Conservation (phyloP, 306 rosid genomes). For the Castanea mollissima region DNA sequence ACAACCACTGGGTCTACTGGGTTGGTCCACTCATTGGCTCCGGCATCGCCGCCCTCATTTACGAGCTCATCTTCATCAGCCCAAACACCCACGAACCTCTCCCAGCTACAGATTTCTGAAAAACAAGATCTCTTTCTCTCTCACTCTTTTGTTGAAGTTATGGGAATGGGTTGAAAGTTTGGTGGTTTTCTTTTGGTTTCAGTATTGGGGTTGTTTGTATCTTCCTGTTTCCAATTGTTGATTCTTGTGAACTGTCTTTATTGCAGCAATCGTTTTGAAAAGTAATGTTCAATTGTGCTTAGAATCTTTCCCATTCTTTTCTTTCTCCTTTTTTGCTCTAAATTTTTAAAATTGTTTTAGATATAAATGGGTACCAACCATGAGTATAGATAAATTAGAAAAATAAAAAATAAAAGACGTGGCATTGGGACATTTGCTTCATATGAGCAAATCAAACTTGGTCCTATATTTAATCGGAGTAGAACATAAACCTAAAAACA, state of each 20-base stretch:
- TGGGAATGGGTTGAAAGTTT: conserved; percentile 8
- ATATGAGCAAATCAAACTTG: no score
- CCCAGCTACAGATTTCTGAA: conserved; percentile 50
- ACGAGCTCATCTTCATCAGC: conserved; percentile 54
- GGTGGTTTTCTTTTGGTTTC: conserved; percentile 21
- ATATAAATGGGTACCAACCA: background rate
- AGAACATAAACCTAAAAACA: background rate
- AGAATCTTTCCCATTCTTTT: background rate
- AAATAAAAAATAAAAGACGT: no score
- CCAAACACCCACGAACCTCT: conserved; percentile 54
- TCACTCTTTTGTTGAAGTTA: background rate
- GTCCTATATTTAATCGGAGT: no score
- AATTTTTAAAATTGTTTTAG: background rate
- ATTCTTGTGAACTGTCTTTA: conserved; percentile 23
- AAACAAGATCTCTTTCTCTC: background rate
- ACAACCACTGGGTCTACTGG: conserved; percentile 82
- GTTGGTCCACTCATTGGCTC: conserved; percentile 62
- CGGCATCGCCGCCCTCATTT: conserved; percentile 58
- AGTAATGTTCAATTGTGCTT: conserved; percentile 7
- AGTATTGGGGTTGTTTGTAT: conserved; percentile 24
- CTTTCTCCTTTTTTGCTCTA: background rate
- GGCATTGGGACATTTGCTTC: no score
- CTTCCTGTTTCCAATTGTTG: conserved; percentile 29
- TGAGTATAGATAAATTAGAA: background rate
- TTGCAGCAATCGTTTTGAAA: conserved; percentile 15